These are phyloP conservation scores for Capronia coronata DNA, from an alignment of 2,329 filamentous ascomycete species.

Conservation along the genomic window DNA sequence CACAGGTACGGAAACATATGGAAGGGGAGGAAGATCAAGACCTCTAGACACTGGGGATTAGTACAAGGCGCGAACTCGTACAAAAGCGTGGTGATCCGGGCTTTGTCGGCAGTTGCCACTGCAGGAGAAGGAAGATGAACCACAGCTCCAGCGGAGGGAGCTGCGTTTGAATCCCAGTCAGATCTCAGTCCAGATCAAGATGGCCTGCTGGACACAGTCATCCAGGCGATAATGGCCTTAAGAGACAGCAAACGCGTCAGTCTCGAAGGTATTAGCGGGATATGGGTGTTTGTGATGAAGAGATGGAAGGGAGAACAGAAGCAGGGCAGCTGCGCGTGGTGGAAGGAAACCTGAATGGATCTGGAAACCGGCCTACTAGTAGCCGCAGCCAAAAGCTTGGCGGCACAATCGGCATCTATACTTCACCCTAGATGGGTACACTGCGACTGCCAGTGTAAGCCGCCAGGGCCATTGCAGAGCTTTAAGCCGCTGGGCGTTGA, in stretches of 20 bases:
- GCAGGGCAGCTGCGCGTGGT: neutral
- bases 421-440: neutral
- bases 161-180: neutral
- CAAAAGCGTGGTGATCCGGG: constrained; percentile 2
- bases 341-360: too few species aligned
- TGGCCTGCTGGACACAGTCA: neutral
- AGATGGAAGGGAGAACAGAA: constrained; percentile 1
- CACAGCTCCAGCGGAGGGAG: constrained; percentile 1
- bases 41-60: constrained; percentile 8
- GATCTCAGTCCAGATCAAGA: constrained; percentile 2
- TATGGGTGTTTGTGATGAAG: neutral
- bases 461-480: too few species aligned
- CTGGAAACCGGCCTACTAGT: neutral
- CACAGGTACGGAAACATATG: constrained; percentile 11
- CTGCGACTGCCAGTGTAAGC: too few species aligned
- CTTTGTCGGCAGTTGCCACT: constrained; percentile 12
- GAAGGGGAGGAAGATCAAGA: constrained; percentile 1
- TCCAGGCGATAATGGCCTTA: neutral
- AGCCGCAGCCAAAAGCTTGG: neutral
- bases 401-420: neutral
- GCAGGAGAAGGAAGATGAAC: neutral
- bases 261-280: neutral
- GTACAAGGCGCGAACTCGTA: constrained; percentile 5
- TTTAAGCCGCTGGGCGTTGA: too few species aligned
- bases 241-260: constrained; percentile 1